A percentile compares a stretch with the other conserved stretches of the same genome.
Evolutionary conservation across 1,284 basidiomycete species (phyloP).

Genomic region (Mycena citricolor): DNA sequence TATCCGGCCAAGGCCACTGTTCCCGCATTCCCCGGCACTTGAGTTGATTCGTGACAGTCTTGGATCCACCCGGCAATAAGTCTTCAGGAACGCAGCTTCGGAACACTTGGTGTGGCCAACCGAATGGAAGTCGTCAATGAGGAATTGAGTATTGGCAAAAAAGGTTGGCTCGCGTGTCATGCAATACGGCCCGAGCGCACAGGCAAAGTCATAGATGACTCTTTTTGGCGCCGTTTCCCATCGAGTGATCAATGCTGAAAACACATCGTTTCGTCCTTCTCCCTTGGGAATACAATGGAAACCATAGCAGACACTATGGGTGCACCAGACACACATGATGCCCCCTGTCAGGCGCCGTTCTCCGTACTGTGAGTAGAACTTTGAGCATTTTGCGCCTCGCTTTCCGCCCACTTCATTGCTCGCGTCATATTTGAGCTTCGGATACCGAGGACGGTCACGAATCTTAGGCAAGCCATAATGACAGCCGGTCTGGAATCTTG

Average conservation of each 20-base stretch:
- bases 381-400: slow-evolving; percentile 19
- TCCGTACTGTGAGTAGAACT: slow-evolving; percentile 28
- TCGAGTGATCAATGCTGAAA: slow-evolving; percentile 9
- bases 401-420: slow-evolving; percentile 9
- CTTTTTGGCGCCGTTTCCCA: slow-evolving; percentile 26
- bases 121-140: slow-evolving; percentile 35
- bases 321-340: slow-evolving; percentile 13
- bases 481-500: slow-evolving; percentile 20
- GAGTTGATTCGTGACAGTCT: slow-evolving; percentile 29
- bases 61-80: slow-evolving; percentile 26
- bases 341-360: slow-evolving; percentile 12
- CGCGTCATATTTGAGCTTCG: slow-evolving; percentile 18
- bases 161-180: slow-evolving; percentile 30
- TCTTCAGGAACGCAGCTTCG: slow-evolving; percentile 28
- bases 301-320: slow-evolving; percentile 12
- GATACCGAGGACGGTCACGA: slow-evolving; percentile 20
- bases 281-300: slow-evolving; percentile 14
- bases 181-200: slow-evolving; percentile 33
- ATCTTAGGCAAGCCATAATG: slow-evolving; percentile 25
- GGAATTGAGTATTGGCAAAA: slow-evolving; percentile 32
- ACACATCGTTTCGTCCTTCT: slow-evolving; percentile 13
- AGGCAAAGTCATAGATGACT: slow-evolving; percentile 33
- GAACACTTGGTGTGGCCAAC: slow-evolving; percentile 31
- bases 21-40: slow-evolving; percentile 38
- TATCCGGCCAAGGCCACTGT: slow-evolving; percentile 30